Conservation (phyloP, 2,329 filamentous ascomycete species). For the Chaetomium sp. region DNA sequence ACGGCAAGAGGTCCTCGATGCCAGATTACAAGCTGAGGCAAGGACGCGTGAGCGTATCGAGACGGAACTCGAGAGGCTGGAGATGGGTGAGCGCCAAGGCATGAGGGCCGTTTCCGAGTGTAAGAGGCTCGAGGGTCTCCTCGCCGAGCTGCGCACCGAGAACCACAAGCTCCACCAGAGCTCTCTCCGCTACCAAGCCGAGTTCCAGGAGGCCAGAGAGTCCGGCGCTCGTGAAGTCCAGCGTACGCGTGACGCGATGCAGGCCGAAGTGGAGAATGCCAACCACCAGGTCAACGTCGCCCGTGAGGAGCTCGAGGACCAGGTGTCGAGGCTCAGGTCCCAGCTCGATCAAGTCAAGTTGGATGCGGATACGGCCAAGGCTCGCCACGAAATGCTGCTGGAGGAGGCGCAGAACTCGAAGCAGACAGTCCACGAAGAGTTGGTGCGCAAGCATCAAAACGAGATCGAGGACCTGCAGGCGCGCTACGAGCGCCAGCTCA, state of each 20-base stretch:
- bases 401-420: slow-evolving; percentile 77
- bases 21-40: slow-evolving; percentile 73
- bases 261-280: slow-evolving; percentile 78
- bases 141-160: slow-evolving; percentile 63
- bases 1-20: slow-evolving; percentile 77
- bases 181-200: slow-evolving; percentile 71
- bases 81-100: slow-evolving; percentile 64
- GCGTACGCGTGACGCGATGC: slow-evolving; percentile 75
- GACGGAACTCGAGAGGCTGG: slow-evolving; percentile 66
- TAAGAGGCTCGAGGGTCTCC: slow-evolving; percentile 59
- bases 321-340: slow-evolving; percentile 69
- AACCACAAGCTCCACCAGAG: slow-evolving; percentile 72
- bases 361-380: slow-evolving; percentile 79
- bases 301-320: slow-evolving; percentile 78
- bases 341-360: slow-evolving; percentile 78
- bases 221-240: slow-evolving; percentile 78
- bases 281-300: slow-evolving; percentile 85
- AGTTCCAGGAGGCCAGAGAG: slow-evolving; percentile 82
- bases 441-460: slow-evolving; percentile 63
- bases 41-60: slow-evolving; percentile 69
- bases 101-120: slow-evolving; percentile 65
- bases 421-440: slow-evolving; percentile 55
- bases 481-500: slow-evolving; percentile 73
- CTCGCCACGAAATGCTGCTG: slow-evolving; percentile 79
- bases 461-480: slow-evolving; percentile 74